These are phyloP conservation scores for Clitocybe nebularis DNA, from an alignment of 1,284 basidiomycete genomes.

Conservation along the genomic window DNA sequence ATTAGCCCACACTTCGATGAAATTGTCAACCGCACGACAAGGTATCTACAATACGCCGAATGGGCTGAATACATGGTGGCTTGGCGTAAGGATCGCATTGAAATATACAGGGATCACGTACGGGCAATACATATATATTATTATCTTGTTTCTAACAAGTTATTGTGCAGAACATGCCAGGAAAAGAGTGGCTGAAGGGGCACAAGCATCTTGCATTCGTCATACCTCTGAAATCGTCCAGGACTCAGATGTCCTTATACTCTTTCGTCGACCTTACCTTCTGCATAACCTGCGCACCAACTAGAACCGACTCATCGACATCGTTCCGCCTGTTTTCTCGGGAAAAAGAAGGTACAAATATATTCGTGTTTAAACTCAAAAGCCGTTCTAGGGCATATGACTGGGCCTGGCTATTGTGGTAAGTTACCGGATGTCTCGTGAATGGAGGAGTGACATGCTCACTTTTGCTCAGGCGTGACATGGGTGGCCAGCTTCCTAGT, in stretches of 20 bases:
- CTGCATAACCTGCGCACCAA: constrained; percentile 66
- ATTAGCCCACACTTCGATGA: constrained; percentile 65
- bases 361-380: constrained; percentile 77
- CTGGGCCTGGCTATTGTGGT: constrained; percentile 85
- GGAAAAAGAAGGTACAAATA: constrained; percentile 61
- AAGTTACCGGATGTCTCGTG: constrained; percentile 13
- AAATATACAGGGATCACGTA: constrained; percentile 80
- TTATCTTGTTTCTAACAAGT: constrained; percentile 12
- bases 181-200: constrained; percentile 57
- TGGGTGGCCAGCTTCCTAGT: constrained; percentile 47
- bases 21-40: constrained; percentile 54
- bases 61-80: constrained; percentile 79
- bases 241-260: constrained; percentile 71
- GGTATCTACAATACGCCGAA: constrained; percentile 59
- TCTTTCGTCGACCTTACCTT: constrained; percentile 81
- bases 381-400: constrained; percentile 70
- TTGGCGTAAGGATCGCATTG: constrained; percentile 70
- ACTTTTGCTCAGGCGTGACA: constrained; percentile 49
- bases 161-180: constrained; percentile 47
- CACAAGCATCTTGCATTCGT: constrained; percentile 69
- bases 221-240: constrained; percentile 56
- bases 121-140: constrained; percentile 21
- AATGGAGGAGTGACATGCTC: constrained; percentile 6
- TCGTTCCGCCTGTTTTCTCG: constrained; percentile 42
- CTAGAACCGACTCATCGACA: constrained; percentile 37